Evolutionary conservation across 2,329 filamentous ascomycete genomes (phyloP).

Genomic region (Ophiostoma triangulosporum): DNA sequence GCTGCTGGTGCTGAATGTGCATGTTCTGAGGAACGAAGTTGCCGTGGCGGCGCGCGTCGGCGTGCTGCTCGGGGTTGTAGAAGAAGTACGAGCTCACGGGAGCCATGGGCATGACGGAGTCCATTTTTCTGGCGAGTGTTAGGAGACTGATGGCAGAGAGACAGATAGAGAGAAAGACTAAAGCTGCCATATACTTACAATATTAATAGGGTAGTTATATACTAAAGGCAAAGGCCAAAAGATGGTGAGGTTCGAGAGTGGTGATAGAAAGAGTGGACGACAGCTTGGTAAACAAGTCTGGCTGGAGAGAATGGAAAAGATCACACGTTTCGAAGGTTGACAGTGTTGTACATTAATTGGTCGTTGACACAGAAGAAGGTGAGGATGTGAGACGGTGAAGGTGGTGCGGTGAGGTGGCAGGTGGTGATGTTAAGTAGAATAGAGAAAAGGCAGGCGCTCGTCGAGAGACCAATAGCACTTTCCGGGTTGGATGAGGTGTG

Average conservation of each 20-base stretch:
- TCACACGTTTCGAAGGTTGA: slow-evolving; percentile 13
- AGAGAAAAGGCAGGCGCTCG: slow-evolving; percentile 4
- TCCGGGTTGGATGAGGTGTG: slow-evolving; percentile 1
- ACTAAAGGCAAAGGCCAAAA: slow-evolving; percentile 20
- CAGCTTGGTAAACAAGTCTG: slow-evolving; percentile 21
- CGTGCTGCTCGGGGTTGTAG: slow-evolving; percentile 65
- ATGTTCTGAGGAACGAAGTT: slow-evolving; percentile 54
- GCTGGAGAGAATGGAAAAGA: slow-evolving; percentile 5
- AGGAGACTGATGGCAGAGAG: slow-evolving; percentile 6
- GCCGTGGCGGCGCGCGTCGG: slow-evolving; percentile 59
- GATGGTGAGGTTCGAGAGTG: slow-evolving; percentile 19
- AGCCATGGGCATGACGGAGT: slow-evolving; percentile 50
- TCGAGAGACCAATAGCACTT: slow-evolving; percentile 11
- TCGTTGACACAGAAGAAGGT: not conserved
- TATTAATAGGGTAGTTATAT: slow-evolving; percentile 19
- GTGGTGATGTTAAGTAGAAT: slow-evolving; percentile 5
- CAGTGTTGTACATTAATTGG: slow-evolving; percentile 13
- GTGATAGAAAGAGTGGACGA: slow-evolving; percentile 31
- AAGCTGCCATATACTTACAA: slow-evolving; percentile 5
- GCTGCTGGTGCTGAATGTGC: slow-evolving; percentile 39
- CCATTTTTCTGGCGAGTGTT: slow-evolving; percentile 36
- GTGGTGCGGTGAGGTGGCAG: not conserved
- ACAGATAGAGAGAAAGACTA: not conserved
- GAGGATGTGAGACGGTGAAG: not conserved
- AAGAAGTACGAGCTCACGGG: slow-evolving; percentile 70